Conservation (phyloP, 805 yeast species). For the Starmerella floricola region DNA sequence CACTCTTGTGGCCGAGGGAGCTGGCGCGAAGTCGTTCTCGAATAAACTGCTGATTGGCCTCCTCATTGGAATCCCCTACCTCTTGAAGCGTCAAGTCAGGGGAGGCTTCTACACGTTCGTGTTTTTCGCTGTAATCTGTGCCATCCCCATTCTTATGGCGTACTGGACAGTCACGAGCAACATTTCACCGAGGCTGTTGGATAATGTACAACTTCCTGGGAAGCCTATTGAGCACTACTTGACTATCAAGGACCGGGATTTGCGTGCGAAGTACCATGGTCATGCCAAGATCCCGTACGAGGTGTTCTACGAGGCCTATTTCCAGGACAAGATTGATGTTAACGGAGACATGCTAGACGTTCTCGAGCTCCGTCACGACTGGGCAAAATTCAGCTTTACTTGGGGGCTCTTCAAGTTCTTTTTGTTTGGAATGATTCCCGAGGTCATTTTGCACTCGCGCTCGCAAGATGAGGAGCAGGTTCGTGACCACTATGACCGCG, state of each 20-base stretch:
- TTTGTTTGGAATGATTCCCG: slow-evolving; percentile 81
- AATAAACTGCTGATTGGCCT: slow-evolving; percentile 43
- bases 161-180: slow-evolving; percentile 74
- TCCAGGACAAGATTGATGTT: slow-evolving; percentile 71
- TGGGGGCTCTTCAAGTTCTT: slow-evolving; percentile 64
- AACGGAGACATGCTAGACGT: slow-evolving; percentile 79
- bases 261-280: slow-evolving; percentile 59
- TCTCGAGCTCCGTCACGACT: slow-evolving; percentile 79
- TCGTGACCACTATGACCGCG: slow-evolving; percentile 89
- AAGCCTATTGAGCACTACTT: slow-evolving; percentile 67
- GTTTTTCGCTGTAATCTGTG: slow-evolving; percentile 43
- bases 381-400: slow-evolving; percentile 77
- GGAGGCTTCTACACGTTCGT: slow-evolving; percentile 55
- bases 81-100: slow-evolving; percentile 51
- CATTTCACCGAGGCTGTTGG: slow-evolving; percentile 69
- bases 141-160: slow-evolving; percentile 62
- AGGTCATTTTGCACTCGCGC: slow-evolving; percentile 80
- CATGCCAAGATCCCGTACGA: slow-evolving; percentile 75
- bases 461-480: slow-evolving; percentile 96
- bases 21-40: slow-evolving; percentile 66
- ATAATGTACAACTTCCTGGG: slow-evolving; percentile 63
- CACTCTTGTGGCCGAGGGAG: slow-evolving; percentile 83
- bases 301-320: slow-evolving; percentile 79
- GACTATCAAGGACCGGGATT: slow-evolving; percentile 64
- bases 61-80: slow-evolving; percentile 48